Evolutionary conservation across 2,329 filamentous ascomycete genomes (phyloP).

Genomic region (Apiospora arundinis): DNA sequence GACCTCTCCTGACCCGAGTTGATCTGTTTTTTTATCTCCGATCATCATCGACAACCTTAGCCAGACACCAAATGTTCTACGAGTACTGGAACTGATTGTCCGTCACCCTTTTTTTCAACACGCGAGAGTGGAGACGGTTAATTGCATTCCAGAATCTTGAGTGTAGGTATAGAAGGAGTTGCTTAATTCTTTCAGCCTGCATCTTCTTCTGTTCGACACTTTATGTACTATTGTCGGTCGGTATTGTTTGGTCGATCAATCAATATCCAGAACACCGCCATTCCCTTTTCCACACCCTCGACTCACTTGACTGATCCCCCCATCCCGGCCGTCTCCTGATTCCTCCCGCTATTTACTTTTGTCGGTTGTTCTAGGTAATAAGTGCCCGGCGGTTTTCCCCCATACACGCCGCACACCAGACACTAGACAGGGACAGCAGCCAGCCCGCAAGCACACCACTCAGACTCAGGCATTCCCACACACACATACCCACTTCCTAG

Average conservation of each 20-base stretch:
- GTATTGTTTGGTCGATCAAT: constrained; percentile 9
- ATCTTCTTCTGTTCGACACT: background rate
- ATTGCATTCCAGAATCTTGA: background rate
- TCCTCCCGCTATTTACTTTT: background rate
- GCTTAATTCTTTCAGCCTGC: background rate
- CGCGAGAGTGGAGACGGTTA: constrained; percentile 18
- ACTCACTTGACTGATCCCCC: background rate
- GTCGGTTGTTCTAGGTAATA: background rate
- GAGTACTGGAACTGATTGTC: constrained; percentile 4
- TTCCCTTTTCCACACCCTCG: background rate
- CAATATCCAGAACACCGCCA: background rate
- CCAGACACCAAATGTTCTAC: background rate
- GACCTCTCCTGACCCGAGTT: background rate
- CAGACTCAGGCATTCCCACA: background rate
- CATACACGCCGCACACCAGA: constrained; percentile 10
- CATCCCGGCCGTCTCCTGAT: constrained; percentile 1
- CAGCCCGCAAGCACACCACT: background rate
- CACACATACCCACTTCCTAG: background rate
- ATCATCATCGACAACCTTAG: background rate
- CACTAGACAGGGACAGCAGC: no score
- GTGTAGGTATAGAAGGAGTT: background rate
- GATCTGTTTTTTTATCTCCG: background rate
- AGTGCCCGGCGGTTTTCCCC: background rate
- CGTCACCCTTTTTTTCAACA: constrained; percentile 12
- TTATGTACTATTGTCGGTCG: constrained; percentile 5